phyloP scores from a whole-genome alignment of 306 rosid species.

The Cucurbita pepo region DNA sequence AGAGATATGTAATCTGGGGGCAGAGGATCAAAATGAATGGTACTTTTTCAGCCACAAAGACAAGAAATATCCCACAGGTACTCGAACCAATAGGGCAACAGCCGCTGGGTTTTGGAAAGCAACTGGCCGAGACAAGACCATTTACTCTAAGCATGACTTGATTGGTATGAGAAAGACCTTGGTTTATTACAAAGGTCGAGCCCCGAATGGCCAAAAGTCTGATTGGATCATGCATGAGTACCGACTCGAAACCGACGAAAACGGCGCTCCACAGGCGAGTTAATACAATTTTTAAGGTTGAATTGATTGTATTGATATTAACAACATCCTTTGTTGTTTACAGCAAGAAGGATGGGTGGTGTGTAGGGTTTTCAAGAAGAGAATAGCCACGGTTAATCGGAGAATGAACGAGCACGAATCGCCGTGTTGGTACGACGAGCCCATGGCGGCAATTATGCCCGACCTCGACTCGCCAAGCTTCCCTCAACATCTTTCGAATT shows the following conservation, averaged over 20 bases:
- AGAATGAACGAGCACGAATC: slow-evolving; percentile 63
- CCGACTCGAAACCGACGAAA: slow-evolving; percentile 77
- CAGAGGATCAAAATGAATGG: slow-evolving; percentile 83
- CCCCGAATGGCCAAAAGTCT: slow-evolving; percentile 92
- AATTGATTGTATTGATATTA: no score
- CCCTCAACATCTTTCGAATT: not conserved
- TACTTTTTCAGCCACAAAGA: slow-evolving; percentile 90
- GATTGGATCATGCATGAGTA: slow-evolving; percentile 99
- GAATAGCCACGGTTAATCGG: slow-evolving; percentile 44
- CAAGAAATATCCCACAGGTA: slow-evolving; percentile 95
- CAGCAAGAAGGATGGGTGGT: slow-evolving; percentile 99
- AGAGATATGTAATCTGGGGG: slow-evolving; percentile 80
- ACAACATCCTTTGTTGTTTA: not conserved
- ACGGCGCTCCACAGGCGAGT: slow-evolving; percentile 74
- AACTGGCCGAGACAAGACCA: slow-evolving; percentile 91
- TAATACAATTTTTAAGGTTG: no score
- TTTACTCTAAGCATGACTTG: slow-evolving; percentile 64
- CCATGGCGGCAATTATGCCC: slow-evolving; percentile 45
- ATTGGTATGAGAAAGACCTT: slow-evolving; percentile 91
- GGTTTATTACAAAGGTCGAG: slow-evolving; percentile 82
- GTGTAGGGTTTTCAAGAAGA: slow-evolving; percentile 89
- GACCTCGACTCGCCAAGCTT: slow-evolving; percentile 15
- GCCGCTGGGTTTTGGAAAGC: slow-evolving; percentile 97
- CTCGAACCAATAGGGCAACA: slow-evolving; percentile 87
- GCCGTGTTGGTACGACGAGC: slow-evolving; percentile 79